phyloP scores from a whole-genome alignment of 108 stramenopile genomes.

The Nitzschia sp. region DNA sequence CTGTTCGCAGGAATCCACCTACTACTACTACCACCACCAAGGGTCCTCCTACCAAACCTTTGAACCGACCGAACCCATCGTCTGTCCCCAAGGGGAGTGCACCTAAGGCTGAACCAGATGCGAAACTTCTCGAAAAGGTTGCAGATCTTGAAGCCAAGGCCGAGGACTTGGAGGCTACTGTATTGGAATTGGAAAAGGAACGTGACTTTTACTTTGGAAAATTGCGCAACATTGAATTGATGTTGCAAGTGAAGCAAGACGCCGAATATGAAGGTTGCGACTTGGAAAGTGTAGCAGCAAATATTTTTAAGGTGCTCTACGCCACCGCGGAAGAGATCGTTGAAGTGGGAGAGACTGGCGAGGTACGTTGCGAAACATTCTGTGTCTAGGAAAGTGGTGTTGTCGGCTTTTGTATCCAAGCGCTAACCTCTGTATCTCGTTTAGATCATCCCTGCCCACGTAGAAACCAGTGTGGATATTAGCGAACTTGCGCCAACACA shows the following conservation, averaged over 20 bases:
- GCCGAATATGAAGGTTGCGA: slow-evolving; percentile 48
- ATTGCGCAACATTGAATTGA: slow-evolving; percentile 88
- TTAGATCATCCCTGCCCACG: slow-evolving; percentile 1
- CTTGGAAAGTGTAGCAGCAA: slow-evolving; percentile 51
- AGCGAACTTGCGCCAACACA: not conserved
- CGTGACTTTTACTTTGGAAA: slow-evolving; percentile 98
- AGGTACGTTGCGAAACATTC: slow-evolving; percentile 15
- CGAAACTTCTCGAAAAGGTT: slow-evolving; percentile 48
- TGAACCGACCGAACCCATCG: slow-evolving; percentile 7
- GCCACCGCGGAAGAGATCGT: slow-evolving; percentile 61
- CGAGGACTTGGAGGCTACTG: slow-evolving; percentile 54
- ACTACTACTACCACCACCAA: slow-evolving; percentile 6
- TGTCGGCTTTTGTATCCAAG: not conserved
- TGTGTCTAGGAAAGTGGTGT: not conserved
- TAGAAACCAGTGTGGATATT: slow-evolving; percentile 3
- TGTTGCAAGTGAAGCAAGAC: slow-evolving; percentile 87
- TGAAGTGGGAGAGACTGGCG: slow-evolving; percentile 51
- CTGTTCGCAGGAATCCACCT: not conserved
- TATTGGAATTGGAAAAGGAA: slow-evolving; percentile 76
- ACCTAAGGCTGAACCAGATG: slow-evolving; percentile 10
- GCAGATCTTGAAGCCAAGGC: slow-evolving; percentile 46
- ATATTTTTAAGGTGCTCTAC: slow-evolving; percentile 76
- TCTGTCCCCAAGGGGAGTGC: slow-evolving; percentile 6
- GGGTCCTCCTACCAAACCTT: not conserved
- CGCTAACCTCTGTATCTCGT: slow-evolving; percentile 5